Evolutionary conservation across 345 rosid species (phyloP).

Genomic region (Trapa bicornis): DNA sequence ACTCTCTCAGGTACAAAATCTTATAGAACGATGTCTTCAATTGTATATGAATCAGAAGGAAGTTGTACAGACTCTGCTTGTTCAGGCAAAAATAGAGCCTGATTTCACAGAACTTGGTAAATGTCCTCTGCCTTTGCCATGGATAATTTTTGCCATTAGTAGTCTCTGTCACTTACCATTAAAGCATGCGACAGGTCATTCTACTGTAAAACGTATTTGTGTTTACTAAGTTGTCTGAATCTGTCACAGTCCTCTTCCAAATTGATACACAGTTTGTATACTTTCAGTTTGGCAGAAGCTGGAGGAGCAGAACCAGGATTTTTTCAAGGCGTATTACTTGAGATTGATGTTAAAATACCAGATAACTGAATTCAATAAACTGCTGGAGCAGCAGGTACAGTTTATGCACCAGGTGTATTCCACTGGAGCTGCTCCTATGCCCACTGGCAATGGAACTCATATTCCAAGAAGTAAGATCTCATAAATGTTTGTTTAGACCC

Average conservation of each 20-base stretch:
- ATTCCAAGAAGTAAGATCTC: constrained; percentile 51
- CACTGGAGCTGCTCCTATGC: constrained; percentile 39
- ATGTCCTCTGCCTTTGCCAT: constrained; percentile 3
- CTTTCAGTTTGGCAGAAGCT: constrained; percentile 98
- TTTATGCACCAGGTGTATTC: constrained; percentile 70
- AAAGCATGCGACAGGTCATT: not conserved
- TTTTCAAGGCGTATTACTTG: constrained; percentile 82
- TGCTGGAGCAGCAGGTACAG: constrained; percentile 83
- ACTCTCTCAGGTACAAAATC: constrained; percentile 73
- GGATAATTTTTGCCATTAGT: not conserved
- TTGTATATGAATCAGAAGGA: constrained; percentile 94
- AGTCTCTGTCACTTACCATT: not conserved
- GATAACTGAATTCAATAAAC: constrained; percentile 80
- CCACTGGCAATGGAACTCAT: constrained; percentile 71
- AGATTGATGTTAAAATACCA: constrained; percentile 87
- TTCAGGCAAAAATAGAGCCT: constrained; percentile 88
- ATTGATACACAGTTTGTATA: not conserved
- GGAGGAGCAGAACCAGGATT: constrained; percentile 89
- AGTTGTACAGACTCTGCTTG: constrained; percentile 76
- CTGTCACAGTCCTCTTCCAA: not conserved
- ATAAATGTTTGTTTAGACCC: not conserved
- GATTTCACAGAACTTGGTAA: constrained; percentile 93
- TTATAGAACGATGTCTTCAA: constrained; percentile 90
- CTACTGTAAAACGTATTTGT: not conserved
- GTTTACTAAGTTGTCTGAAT: constrained; percentile 1